Conservation (phyloP, 2,329 filamentous ascomycete genomes). For the Berkeleyomyces basicola region DNA sequence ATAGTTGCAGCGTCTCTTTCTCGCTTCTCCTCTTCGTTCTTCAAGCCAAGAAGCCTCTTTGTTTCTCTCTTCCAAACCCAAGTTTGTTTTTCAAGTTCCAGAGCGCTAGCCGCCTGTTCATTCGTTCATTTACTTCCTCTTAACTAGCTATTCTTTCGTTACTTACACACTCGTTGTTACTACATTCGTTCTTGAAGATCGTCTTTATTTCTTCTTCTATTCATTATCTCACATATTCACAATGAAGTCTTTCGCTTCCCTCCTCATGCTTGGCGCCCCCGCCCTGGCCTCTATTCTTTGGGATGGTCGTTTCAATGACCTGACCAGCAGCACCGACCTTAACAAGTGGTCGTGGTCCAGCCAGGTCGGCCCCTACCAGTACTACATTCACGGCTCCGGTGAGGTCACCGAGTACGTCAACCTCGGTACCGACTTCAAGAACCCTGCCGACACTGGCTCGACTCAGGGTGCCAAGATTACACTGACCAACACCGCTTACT, state of each 20-base stretch:
- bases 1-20: background rate
- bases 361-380: slow-evolving; percentile 54
- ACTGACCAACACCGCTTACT: slow-evolving; percentile 45
- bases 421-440: slow-evolving; percentile 43
- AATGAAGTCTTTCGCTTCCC: slow-evolving; percentile 13
- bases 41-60: background rate
- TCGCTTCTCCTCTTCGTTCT: background rate
- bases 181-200: slow-evolving; percentile 10
- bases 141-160: background rate
- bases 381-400: slow-evolving; percentile 54
- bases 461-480: slow-evolving; percentile 52
- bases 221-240: slow-evolving; percentile 8
- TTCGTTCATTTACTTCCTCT: slow-evolving; percentile 8
- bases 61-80: background rate
- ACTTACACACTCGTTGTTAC: background rate
- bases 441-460: slow-evolving; percentile 43
- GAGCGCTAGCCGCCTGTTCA: slow-evolving; percentile 13
- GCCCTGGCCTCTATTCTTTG: slow-evolving; percentile 28
- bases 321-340: slow-evolving; percentile 36
- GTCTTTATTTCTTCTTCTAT: slow-evolving; percentile 11
- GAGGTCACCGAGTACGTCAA: slow-evolving; percentile 43
- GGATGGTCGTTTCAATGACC: slow-evolving; percentile 50
- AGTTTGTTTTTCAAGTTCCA: slow-evolving; percentile 4
- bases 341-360: slow-evolving; percentile 50
- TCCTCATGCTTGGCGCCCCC: slow-evolving; percentile 7